Base-by-base conservation (phyloP, 371 early-diverging fungal genomes). In the Rhizopus microsporus region DNA sequence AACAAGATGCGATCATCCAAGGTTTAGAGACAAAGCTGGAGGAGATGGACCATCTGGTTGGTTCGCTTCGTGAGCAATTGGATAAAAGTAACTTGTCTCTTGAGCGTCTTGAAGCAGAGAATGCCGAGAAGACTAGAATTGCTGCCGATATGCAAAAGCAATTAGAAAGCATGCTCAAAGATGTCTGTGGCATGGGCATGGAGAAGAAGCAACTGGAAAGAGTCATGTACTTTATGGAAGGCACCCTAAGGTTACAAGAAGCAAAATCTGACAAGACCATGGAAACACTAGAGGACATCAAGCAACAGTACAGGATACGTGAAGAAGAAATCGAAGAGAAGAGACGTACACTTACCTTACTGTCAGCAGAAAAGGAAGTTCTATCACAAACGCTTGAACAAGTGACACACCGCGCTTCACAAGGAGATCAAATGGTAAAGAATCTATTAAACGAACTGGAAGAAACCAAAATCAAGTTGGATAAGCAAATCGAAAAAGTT, bases 1-100 rank as follows among this genome's bases (percentile, higher is more conserved):
- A 72, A 30, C 80, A 79, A 62, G 73, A 76, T 47, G 57, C 46
- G 7, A 65, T 79, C 29, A 79, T 79, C 33, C 54, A 61, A 40
- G 57, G 66, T 1, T 47, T 76, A 0, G 77, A 79, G 23, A 5
- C 30, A 0, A 76, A 79, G 46, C 16, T 76, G n/a, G 60, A 50
- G 13, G 74, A 72, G 12, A 74, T 74, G 75, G 68, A 74, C 8
- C 55, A 58, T 9, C 58, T 72, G 4, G 52, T 68, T 0, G 16
- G 12, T 31, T 56, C 59, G 2, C 52, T 76, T n/a, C 71, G 62
- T 7, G 42, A 55, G 7, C 72, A 74, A 50, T 32, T 79, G 15
- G 61, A 56, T 6, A 75, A 65, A 3, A 63, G 73, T 5, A 64
- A 74, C 35, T 59, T 63, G 13, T 55, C 57, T 1, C 63, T 79